Base-by-base conservation (phyloP, 2,329 filamentous ascomycete genomes). In the Fusarium scirpi region DNA sequence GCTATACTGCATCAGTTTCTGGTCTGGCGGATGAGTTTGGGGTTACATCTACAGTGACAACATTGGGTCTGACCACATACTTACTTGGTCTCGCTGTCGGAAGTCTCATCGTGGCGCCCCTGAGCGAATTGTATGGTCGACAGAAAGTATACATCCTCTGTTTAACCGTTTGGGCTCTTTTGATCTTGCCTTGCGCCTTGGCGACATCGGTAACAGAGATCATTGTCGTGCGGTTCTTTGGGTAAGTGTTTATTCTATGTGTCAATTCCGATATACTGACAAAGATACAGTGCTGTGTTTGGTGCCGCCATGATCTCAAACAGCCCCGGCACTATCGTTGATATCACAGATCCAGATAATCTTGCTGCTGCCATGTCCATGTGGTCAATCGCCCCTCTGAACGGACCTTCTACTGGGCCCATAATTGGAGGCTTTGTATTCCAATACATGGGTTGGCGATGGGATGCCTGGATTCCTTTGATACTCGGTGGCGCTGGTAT, bases 351-450 rank as follows among this genome's bases (percentile, higher is more conserved):
- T 16, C 92, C 95, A 47, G 89, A 97, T 51, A 89, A 92, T 74
- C 89, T 94, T 18, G 93, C 93, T 4, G 81, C 96, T n/a, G 91
- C 91, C 44, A 93, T 97, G 80, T 93, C 90, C 7, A 85, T 97
- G 34, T 97, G 94, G 90, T 89, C 86, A 65, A 89, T 97, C 57
- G 94, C 93, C 0, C 94, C 94, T 0, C 87, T 97, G 78, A 97
- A 97, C 76, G 94, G 92, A 18, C 92, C 85, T 25, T 74, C 75
- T 67, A 74, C 78, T 52, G 76, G 79, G 2, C 69, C 70, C 24
- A 60, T 77, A 1, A 90, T 97, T 34, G 94, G 94, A 24, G 94
- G 94, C 0, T 97, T 97, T 72, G 76, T 81, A 20, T 82, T 76
- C 70, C 85, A 94, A 78, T 89, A 91, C 68, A 83, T 96, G 4